phyloP scores from a whole-genome alignment of 768 basidiomycete genomes.

The Podaxis pistillaris region DNA sequence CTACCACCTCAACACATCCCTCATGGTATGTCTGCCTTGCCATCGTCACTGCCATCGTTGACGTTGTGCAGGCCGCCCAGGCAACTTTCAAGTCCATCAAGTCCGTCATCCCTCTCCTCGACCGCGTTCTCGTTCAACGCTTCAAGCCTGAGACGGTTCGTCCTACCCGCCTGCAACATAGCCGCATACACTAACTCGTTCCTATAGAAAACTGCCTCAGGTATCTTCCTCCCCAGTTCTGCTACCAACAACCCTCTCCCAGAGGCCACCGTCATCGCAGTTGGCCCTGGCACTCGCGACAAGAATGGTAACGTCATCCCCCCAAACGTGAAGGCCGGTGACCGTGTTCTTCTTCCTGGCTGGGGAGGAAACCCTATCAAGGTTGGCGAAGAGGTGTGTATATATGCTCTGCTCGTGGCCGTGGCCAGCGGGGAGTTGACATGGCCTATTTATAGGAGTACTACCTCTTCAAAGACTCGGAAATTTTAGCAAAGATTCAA shows the following conservation, averaged over 20 bases:
- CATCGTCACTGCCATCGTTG: neutral
- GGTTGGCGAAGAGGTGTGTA: conserved; percentile 89
- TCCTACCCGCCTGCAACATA: conserved; percentile 16
- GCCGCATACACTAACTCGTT: neutral
- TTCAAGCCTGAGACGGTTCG: conserved; percentile 95
- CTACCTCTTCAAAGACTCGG: conserved; percentile 89
- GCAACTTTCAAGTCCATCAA: conserved; percentile 96
- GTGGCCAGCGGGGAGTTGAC: neutral
- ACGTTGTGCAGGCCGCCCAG: conserved; percentile 61
- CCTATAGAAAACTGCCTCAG: conserved; percentile 91
- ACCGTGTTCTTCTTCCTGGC: conserved; percentile 89
- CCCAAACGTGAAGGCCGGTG: conserved; percentile 80
- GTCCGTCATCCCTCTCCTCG: conserved; percentile 85
- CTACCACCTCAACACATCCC: neutral
- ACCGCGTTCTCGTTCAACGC: conserved; percentile 95
- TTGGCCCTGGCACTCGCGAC: conserved; percentile 91
- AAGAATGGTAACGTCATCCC: conserved; percentile 80
- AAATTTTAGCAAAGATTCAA: conserved; percentile 95
- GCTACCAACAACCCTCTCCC: conserved; percentile 85
- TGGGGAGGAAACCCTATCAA: conserved; percentile 98
- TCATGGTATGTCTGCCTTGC: neutral
- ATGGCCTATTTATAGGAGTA: conserved; percentile 64
- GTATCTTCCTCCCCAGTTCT: conserved; percentile 93
- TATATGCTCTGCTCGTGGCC: neutral
- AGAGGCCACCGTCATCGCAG: conserved; percentile 94